These are phyloP conservation scores for Chaetothyriales sp. DNA, from an alignment of 2,329 filamentous ascomycete species.

Conservation along the genomic window DNA sequence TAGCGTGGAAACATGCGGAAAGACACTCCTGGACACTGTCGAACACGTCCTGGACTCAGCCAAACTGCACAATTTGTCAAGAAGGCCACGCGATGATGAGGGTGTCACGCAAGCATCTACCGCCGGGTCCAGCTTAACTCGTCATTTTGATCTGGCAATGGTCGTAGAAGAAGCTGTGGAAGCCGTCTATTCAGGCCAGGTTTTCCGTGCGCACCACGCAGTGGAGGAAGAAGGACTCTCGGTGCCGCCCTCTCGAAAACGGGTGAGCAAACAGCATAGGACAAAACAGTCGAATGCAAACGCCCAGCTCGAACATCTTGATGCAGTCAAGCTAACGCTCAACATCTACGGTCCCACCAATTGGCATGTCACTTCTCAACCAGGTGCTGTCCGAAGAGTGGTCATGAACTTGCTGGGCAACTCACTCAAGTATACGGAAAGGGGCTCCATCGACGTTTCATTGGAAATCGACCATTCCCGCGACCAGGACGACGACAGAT, in stretches of 20 bases:
- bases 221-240: slow-evolving; percentile 5
- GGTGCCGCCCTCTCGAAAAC: slow-evolving; percentile 6
- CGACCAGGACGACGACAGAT: slow-evolving; percentile 20
- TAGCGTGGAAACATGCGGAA: slow-evolving; percentile 28
- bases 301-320: background rate
- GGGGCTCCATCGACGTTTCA: slow-evolving; percentile 35
- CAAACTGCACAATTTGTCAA: slow-evolving; percentile 34
- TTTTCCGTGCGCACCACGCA: slow-evolving; percentile 11
- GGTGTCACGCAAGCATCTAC: slow-evolving; percentile 2
- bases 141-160: slow-evolving; percentile 21
- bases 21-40: slow-evolving; percentile 30
- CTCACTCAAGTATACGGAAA: slow-evolving; percentile 45
- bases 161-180: slow-evolving; percentile 31
- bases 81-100: background rate
- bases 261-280: slow-evolving; percentile 3
- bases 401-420: slow-evolving; percentile 51
- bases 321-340: slow-evolving; percentile 26
- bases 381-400: slow-evolving; percentile 39
- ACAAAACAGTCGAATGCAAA: slow-evolving; percentile 4
- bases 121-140: slow-evolving; percentile 16
- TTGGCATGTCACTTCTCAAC: slow-evolving; percentile 42
- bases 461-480: slow-evolving; percentile 23
- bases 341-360: slow-evolving; percentile 34
- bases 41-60: slow-evolving; percentile 35
- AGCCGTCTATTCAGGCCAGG: slow-evolving; percentile 38